A percentile compares a stretch with the other conserved stretches of the same genome.
phyloP scores from a whole-genome alignment of 2,329 filamentous ascomycete species.

The Achaetomium macrosporum region DNA sequence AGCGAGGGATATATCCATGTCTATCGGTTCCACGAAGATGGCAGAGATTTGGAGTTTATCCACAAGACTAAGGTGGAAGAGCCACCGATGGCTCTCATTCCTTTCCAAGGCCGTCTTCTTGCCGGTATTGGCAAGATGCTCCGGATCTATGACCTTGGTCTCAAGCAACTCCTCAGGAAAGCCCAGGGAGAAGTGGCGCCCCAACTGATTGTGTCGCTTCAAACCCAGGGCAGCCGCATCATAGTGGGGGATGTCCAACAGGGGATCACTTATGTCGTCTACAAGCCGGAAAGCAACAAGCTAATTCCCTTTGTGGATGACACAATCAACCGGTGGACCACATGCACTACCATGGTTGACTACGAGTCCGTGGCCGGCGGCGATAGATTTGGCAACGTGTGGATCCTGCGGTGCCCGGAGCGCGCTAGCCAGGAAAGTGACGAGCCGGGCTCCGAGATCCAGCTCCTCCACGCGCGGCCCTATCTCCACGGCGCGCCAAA shows the following conservation, averaged over 20 bases:
- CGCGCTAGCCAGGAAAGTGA: slow-evolving; percentile 87
- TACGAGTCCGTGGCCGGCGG: slow-evolving; percentile 94
- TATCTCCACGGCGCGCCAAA: slow-evolving; percentile 89
- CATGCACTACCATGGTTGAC: slow-evolving; percentile 87
- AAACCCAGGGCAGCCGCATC: slow-evolving; percentile 86
- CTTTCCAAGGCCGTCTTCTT: slow-evolving; percentile 84
- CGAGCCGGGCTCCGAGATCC: slow-evolving; percentile 82
- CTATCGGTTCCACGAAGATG: slow-evolving; percentile 81
- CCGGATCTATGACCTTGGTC: slow-evolving; percentile 85
- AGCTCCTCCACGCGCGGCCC: slow-evolving; percentile 81
- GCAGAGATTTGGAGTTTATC: slow-evolving; percentile 85
- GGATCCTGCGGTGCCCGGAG: slow-evolving; percentile 79
- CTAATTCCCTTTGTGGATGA: slow-evolving; percentile 93
- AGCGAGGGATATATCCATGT: slow-evolving; percentile 83
- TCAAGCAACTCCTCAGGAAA: slow-evolving; percentile 89
- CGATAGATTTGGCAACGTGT: slow-evolving; percentile 97
- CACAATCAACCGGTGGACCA: slow-evolving; percentile 82
- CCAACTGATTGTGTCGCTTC: slow-evolving; percentile 79
- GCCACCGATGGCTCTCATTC: slow-evolving; percentile 81
- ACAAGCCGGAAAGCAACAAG: slow-evolving; percentile 86
- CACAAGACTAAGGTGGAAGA: slow-evolving; percentile 93
- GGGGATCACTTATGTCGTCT: slow-evolving; percentile 85
- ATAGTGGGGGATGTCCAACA: slow-evolving; percentile 90
- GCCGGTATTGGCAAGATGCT: slow-evolving; percentile 80
- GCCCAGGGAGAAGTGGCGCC: slow-evolving; percentile 73